Evolutionary conservation across 164 flowering plant species (phyloP), one percentile per base, ranked within the genome.

Genomic region (Chimonanthus praecox): DNA sequence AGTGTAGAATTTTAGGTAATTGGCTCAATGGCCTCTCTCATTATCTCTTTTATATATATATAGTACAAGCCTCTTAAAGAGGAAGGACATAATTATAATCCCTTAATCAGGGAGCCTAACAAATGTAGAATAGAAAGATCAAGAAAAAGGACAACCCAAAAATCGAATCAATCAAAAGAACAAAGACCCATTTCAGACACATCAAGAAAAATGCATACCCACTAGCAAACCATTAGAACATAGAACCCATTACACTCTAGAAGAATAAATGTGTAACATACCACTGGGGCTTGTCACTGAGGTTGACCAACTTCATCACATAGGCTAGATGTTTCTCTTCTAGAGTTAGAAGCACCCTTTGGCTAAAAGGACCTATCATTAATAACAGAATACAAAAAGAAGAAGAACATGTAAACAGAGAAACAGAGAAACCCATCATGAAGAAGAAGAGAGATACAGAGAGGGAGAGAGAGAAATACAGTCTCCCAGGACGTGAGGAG

Each of bases 271-370:
- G 48, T n/a, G 13, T 11, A 6, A 33, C 48, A 45, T 82, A 90
- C 97, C 97, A 94, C 16, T 88, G 81, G 64, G 97, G 97, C 70
- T 92, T 94, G 82, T 89, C 78, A 49, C 69, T 47, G 60, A 86
- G 51, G 70, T 89, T 78, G 80, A 92, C 82, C 76, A 91, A 81
- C 72, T 87, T 85, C 70, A 66, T 0, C 77, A 85, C 81, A 82
- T 94, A 90, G 0, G 92, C 85, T 67, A 92, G 64, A 6, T 87
- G 82, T 90, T 94, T 92, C 84, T 92, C 98, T 77, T 94, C 99
- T 82, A 94, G 75, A 20, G 97, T 91, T 21, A 91, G 74, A 21
- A 86, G 83, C 54, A 88, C 94, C 86, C 97, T 88, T 69, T 91
- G 96, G 78, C 82, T 21, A 70, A 95, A 95, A 44, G 84, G 81